Percentiles rank a stretch among this genome's conserved stretches.
Conservation (phyloP, 768 basidiomycete species). For the Clitopilus passeckerianus region DNA sequence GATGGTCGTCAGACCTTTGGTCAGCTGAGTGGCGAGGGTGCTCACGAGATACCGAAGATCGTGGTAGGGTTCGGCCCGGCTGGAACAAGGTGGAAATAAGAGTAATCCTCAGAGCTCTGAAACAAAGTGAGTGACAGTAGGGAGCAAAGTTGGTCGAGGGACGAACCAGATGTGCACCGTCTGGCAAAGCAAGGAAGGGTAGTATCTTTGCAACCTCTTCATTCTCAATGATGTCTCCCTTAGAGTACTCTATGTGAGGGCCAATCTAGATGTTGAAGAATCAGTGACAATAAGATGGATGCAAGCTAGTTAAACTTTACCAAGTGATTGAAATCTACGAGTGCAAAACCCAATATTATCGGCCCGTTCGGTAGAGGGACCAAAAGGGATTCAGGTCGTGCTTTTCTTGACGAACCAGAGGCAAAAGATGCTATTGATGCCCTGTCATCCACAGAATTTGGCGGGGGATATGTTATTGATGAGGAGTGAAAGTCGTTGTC, state of each 20-base stretch:
- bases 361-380: constrained; percentile 55
- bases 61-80: constrained; percentile 68
- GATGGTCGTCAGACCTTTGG: neutral
- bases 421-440: constrained; percentile 60
- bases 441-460: constrained; percentile 38
- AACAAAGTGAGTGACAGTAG: constrained; percentile 1
- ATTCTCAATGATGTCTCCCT: constrained; percentile 77
- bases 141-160: constrained; percentile 1
- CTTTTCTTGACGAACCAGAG: constrained; percentile 63
- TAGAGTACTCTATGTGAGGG: constrained; percentile 82
- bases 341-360: constrained; percentile 78
- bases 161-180: constrained; percentile 90
- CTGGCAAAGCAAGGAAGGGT: constrained; percentile 94
- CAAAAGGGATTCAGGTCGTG: constrained; percentile 75
- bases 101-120: constrained; percentile 89
- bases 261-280: constrained; percentile 60
- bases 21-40: constrained; percentile 1
- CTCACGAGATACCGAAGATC: constrained; percentile 94
- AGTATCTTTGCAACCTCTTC: constrained; percentile 82
- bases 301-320: constrained; percentile 39
- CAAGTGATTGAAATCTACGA: constrained; percentile 95
- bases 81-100: constrained; percentile 90
- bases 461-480: constrained; percentile 58
- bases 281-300: neutral
- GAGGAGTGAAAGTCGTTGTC: constrained; percentile 20